These are phyloP conservation scores for Lipomyces kockii DNA, from an alignment of 805 yeast species.

Conservation along the genomic window DNA sequence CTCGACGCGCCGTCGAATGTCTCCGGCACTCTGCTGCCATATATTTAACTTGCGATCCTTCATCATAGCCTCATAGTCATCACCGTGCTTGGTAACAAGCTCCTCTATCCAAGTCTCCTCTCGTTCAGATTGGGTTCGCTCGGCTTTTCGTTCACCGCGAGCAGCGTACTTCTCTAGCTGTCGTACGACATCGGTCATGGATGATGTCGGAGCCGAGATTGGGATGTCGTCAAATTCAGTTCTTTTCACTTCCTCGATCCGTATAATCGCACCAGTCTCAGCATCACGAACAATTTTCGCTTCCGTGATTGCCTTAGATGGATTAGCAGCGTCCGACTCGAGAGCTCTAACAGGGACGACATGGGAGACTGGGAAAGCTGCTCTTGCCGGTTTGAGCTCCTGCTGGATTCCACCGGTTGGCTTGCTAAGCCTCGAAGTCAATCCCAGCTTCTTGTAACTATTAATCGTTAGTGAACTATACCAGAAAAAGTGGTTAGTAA, in stretches of 20 bases:
- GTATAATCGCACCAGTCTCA: background rate
- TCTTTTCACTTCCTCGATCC: slow-evolving; percentile 44
- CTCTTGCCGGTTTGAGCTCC: slow-evolving; percentile 40
- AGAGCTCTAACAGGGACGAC: background rate
- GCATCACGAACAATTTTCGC: slow-evolving; percentile 42
- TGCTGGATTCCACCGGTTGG: slow-evolving; percentile 84
- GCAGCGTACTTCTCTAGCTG: slow-evolving; percentile 69
- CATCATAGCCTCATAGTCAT: slow-evolving; percentile 85
- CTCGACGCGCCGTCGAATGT: slow-evolving; percentile 68
- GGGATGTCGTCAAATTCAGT: slow-evolving; percentile 43
- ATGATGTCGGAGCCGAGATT: slow-evolving; percentile 37
- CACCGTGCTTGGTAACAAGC: slow-evolving; percentile 79
- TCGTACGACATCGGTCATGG: slow-evolving; percentile 62
- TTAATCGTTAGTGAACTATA: background rate
- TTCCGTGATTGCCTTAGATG: slow-evolving; percentile 4
- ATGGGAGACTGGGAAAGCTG: background rate
- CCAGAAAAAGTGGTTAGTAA: slow-evolving; percentile 11
- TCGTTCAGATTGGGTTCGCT: slow-evolving; percentile 66
- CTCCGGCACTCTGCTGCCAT: slow-evolving; percentile 81
- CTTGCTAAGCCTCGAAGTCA: slow-evolving; percentile 65
- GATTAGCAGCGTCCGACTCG: background rate
- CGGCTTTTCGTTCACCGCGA: slow-evolving; percentile 48
- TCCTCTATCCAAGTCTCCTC: slow-evolving; percentile 73
- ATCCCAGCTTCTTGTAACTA: slow-evolving; percentile 74
- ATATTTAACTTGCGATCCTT: slow-evolving; percentile 61